A percentile compares a stretch with the other conserved stretches of the same genome.
These are phyloP conservation scores for Tylopilus sp. DNA, from an alignment of 1,284 basidiomycete genomes.

Conservation along the genomic window DNA sequence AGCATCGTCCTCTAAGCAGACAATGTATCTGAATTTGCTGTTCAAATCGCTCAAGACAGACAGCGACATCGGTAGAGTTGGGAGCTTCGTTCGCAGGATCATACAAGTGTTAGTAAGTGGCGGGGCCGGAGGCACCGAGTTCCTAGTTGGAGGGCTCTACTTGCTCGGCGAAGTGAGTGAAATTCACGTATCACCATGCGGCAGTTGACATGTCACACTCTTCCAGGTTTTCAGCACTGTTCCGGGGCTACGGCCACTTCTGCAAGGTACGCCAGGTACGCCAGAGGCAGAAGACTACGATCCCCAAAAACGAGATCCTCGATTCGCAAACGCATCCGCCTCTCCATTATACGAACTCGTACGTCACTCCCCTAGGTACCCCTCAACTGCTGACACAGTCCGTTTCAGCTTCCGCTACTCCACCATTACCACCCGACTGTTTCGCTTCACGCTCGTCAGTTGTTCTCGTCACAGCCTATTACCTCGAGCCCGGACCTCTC, in stretches of 20 bases:
- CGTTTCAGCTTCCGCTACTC: constrained; percentile 76
- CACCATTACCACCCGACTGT: constrained; percentile 95
- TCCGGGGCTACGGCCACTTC: constrained; percentile 76
- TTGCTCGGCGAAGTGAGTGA: constrained; percentile 75
- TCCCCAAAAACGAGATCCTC: constrained; percentile 91
- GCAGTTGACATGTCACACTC: neutral
- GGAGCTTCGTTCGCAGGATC: constrained; percentile 90
- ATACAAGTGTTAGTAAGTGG: constrained; percentile 84
- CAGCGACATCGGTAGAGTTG: constrained; percentile 70
- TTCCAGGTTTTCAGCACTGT: constrained; percentile 76
- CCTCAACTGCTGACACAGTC: neutral
- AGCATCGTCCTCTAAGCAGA: constrained; percentile 90
- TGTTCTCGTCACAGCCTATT: constrained; percentile 77
- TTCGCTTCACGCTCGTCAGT: constrained; percentile 86
- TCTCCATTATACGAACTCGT: constrained; percentile 94
- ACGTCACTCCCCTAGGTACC: constrained; percentile 37
- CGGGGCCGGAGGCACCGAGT: constrained; percentile 83
- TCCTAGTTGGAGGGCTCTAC: constrained; percentile 90
- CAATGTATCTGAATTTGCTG: constrained; percentile 96
- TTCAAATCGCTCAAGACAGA: constrained; percentile 95
- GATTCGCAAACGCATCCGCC: constrained; percentile 85
- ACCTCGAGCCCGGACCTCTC: constrained; percentile 91
- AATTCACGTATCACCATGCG: neutral
- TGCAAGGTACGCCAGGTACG: constrained; percentile 57
- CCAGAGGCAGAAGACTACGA: constrained; percentile 74